Conservation (phyloP, 2,329 filamentous ascomycete species). For the Aspergillus hiratsukae region DNA sequence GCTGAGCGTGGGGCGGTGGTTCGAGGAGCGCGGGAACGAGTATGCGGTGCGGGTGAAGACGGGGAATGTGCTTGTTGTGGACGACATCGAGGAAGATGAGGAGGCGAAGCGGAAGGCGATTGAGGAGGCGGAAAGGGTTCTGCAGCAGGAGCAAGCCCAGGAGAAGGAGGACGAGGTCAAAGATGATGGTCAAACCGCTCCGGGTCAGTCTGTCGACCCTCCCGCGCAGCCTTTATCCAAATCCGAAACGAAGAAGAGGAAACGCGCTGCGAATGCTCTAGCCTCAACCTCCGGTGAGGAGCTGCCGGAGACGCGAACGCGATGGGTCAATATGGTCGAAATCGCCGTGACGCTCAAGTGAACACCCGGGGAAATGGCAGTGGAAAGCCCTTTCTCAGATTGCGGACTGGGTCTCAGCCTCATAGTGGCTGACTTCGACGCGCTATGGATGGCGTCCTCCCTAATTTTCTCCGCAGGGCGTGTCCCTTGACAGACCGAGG, state of each 20-base stretch:
- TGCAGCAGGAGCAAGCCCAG: conserved; percentile 13
- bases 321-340: conserved; percentile 47
- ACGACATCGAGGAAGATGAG: conserved; percentile 52
- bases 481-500: not conserved
- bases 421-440: too few relatives aligned
- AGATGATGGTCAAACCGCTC: conserved; percentile 11
- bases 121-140: conserved; percentile 21
- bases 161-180: conserved; percentile 13
- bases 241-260: conserved; percentile 25
- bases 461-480: not conserved
- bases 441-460: not conserved
- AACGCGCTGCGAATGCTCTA: conserved; percentile 17
- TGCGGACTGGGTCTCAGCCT: not conserved
- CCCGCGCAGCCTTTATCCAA: conserved; percentile 11
- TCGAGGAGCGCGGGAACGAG: conserved; percentile 48
- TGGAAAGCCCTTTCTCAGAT: not conserved
- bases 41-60: conserved; percentile 52
- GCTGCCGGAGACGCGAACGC: conserved; percentile 41
- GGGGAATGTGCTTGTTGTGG: conserved; percentile 54
- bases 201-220: not conserved
- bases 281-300: conserved; percentile 32
- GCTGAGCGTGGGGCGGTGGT: conserved; percentile 52
- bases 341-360: conserved; percentile 41
- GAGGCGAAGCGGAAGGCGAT: conserved; percentile 23
- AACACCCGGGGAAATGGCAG: conserved; percentile 3